Evolutionary conservation across 371 early-diverging fungal species (phyloP), one percentile per base, ranked within the genome.

Genomic region (Polyrhizophydium stewartii): DNA sequence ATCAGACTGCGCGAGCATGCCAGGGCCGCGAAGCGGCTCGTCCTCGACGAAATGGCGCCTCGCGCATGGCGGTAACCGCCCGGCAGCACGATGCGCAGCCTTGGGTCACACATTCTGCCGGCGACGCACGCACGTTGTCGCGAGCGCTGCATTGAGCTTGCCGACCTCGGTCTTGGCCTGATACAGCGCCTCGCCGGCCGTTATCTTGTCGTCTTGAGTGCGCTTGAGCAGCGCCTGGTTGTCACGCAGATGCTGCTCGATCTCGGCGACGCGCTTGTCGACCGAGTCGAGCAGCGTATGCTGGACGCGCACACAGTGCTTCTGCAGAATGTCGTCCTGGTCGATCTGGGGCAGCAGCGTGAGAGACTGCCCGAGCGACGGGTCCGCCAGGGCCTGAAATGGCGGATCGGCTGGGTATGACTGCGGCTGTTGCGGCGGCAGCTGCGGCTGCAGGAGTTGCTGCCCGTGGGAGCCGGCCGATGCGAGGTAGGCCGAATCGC

Each of bases 261-360:
- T 65, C 38, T 65, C 64, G 21, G 38, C 59, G 25, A 75, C 63
- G 32, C 72, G 71, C 19, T 64, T 62, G 58, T 78, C 78, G 31
- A 74, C 68, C 1, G 73, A 65, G 28, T 40, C 55, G 12, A 78
- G 47, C 32, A 78, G 69, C 22, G 63, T 69, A 49, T 63, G 27
- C 58, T 78, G 78, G 49, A 78, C 59, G 10, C 66, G 57, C 45
- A 66, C 43, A 61, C 69, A 75, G 55, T 72, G 69, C 5, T 58
- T 16, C 51, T 75, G 75, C 17, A 74, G 67, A 24, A 70, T 64
- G 3, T 41, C 59, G 28, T 66, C 66, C 6, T 53, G 55, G 32
- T 53, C 10, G 35, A 43, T 43, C 16, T 43, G 43, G 16, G 43
- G 43, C 16, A 43, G 43, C n/a, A 12, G 51, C n/a, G 30, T 51